Evolutionary conservation across 2,329 filamentous ascomycete species (phyloP).

Genomic region (Aureobasidium sp.): DNA sequence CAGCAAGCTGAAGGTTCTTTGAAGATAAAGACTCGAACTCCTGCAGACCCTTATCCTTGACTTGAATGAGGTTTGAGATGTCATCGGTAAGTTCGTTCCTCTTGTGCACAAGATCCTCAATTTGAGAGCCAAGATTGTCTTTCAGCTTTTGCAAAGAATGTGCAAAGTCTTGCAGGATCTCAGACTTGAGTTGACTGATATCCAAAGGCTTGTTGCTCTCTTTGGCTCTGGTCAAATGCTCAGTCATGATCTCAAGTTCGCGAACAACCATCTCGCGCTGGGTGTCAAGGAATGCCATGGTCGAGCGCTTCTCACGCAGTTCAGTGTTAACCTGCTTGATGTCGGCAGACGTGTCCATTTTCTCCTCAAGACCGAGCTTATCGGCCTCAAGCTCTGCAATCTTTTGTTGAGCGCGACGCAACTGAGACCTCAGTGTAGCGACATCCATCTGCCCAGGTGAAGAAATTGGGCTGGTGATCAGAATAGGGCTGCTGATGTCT

Average conservation of each 20-base stretch:
- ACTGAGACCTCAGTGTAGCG: slow-evolving; percentile 55
- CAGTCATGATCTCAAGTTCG: slow-evolving; percentile 81
- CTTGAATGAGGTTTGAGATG: slow-evolving; percentile 69
- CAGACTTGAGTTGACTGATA: slow-evolving; percentile 59
- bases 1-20: slow-evolving; percentile 88
- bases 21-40: slow-evolving; percentile 93
- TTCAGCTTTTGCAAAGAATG: slow-evolving; percentile 62
- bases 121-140: slow-evolving; percentile 64
- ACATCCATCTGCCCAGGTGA: slow-evolving; percentile 45
- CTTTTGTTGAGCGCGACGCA: slow-evolving; percentile 73
- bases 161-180: slow-evolving; percentile 56
- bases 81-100: slow-evolving; percentile 79
- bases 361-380: slow-evolving; percentile 50
- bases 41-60: slow-evolving; percentile 86
- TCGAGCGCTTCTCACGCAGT: slow-evolving; percentile 86
- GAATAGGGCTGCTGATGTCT: slow-evolving; percentile 30
- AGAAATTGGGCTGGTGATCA: slow-evolving; percentile 63
- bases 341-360: slow-evolving; percentile 51
- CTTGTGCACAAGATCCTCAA: slow-evolving; percentile 86
- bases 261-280: slow-evolving; percentile 93
- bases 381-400: slow-evolving; percentile 83
- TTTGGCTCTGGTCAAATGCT: slow-evolving; percentile 81
- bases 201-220: slow-evolving; percentile 74
- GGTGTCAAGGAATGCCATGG: slow-evolving; percentile 87
- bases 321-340: slow-evolving; percentile 78